Base-by-base conservation (phyloP, 176 grass and related monocot species). In the Pontederia paniculata region DNA sequence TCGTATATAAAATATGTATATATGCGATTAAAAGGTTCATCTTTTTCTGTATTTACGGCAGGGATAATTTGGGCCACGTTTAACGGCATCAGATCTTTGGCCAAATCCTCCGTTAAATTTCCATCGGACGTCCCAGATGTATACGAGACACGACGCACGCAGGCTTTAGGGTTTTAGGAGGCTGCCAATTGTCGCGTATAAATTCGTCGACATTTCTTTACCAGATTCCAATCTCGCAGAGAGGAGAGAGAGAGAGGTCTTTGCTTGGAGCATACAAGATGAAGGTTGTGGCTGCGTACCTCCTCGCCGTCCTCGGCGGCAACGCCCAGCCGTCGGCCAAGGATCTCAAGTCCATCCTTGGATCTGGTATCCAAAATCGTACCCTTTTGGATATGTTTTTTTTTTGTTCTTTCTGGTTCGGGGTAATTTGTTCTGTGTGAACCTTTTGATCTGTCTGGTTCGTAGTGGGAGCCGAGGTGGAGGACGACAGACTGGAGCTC, bases 381-480 rank as follows among this genome's bases (percentile, higher is more conserved):
- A 45, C 11, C 21, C 17, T 9, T 48, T 23, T 5, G 10, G 9
- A 21, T 61, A 7, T n/a, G n/a, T 17, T 20, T 17, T 10, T 45
- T 45, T 1, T 14, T 7, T 11, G 10, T 9, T 18, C 7, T 12
- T 9, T 5, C 0, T 60, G 14, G 28, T 9, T 58, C 12, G 23
- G 28, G 9, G n/a, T 20, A 9, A 43, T 45, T 12, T 45, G 17
- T 3, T 44, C 20, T 45, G 2, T 5, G 1, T 37, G 3, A 37
- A 37, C 28, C 7, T 37, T 6, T 37, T 2, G 28, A 37, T 37
- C 28, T 37, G 28, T 5, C 11, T 21, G 8, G 7, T 45, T 61
- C 41, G 4, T 44, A 61, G 58, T 61, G 37, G 58, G 58, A 42
- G 58, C 58, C 9, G 58, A 61, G 42, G 42, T 20, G 16, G 58